These are phyloP conservation scores for Yamadazyma kanchanaburiensis DNA, from an alignment of 1,139 yeast species.

Conservation along the genomic window DNA sequence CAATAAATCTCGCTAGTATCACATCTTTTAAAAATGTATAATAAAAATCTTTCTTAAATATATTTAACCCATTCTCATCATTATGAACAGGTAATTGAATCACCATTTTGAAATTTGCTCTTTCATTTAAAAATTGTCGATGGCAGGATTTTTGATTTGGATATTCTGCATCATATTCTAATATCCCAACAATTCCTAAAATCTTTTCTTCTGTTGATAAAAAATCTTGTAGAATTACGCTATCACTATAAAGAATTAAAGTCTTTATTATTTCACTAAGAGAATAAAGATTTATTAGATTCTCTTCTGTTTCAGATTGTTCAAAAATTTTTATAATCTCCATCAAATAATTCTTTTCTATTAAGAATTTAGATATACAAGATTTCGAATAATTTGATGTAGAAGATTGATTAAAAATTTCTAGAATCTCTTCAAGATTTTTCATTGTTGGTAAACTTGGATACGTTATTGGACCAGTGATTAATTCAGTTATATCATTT, in stretches of 20 bases:
- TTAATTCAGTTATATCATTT: slow-evolving; percentile 64
- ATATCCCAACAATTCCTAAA: slow-evolving; percentile 68
- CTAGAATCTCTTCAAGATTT: slow-evolving; percentile 49
- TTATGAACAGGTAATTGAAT: slow-evolving; percentile 60
- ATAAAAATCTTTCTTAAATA: slow-evolving; percentile 72
- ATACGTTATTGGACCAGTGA: slow-evolving; percentile 73
- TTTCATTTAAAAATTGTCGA: slow-evolving; percentile 58
- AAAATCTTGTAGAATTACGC: slow-evolving; percentile 61
- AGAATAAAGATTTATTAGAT: slow-evolving; percentile 53
- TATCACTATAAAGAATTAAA: slow-evolving; percentile 68
- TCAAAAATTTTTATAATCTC: slow-evolving; percentile 53
- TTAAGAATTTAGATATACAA: slow-evolving; percentile 49
- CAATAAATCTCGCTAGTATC: slow-evolving; percentile 74
- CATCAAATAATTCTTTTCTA: slow-evolving; percentile 49
- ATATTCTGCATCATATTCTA: slow-evolving; percentile 88
- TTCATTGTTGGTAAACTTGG: slow-evolving; percentile 55
- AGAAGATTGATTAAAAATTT: slow-evolving; percentile 53
- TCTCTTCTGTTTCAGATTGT: slow-evolving; percentile 49
- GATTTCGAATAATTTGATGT: slow-evolving; percentile 55
- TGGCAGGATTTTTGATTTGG: slow-evolving; percentile 79
- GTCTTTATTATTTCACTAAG: slow-evolving; percentile 74
- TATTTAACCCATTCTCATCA: slow-evolving; percentile 30
- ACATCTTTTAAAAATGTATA: slow-evolving; percentile 83
- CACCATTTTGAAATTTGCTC: slow-evolving; percentile 66
- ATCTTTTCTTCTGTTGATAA: slow-evolving; percentile 57